phyloP scores from a whole-genome alignment of 2,329 filamentous ascomycete species.

The Knufia fluminis region DNA sequence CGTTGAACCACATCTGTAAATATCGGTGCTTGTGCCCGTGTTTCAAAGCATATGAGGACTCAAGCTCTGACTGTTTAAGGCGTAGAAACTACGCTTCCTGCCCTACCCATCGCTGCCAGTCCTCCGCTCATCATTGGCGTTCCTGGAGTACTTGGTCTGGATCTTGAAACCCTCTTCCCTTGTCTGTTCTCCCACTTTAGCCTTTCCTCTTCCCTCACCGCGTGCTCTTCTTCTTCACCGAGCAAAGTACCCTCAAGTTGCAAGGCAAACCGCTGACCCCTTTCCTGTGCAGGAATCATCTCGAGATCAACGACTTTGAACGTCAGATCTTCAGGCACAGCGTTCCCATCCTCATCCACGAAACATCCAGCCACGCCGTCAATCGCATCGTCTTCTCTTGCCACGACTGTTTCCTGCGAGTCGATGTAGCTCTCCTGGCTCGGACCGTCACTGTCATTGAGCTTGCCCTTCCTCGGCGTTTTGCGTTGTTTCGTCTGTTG shows the following conservation, averaged over 20 bases:
- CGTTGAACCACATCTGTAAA: too few species aligned
- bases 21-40: neutral
- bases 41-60: too few species aligned
- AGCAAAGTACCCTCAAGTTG: constrained; percentile 86
- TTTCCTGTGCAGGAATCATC: constrained; percentile 56
- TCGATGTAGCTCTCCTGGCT: constrained; percentile 28
- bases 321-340: constrained; percentile 59
- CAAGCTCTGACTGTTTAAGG: too few species aligned
- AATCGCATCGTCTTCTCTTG: constrained; percentile 33
- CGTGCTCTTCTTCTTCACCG: constrained; percentile 55
- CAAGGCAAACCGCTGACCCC: constrained; percentile 64
- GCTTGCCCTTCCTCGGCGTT: constrained; percentile 25
- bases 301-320: constrained; percentile 84
- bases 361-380: constrained; percentile 60
- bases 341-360: constrained; percentile 60
- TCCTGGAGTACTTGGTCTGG: constrained; percentile 7
- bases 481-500: constrained; percentile 21
- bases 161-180: constrained; percentile 24
- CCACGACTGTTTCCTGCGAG: constrained; percentile 25
- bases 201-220: constrained; percentile 47
- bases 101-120: neutral
- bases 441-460: constrained; percentile 16
- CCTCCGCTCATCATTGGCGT: constrained; percentile 19
- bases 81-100: neutral
- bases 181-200: constrained; percentile 29